Evolutionary conservation across 2,329 filamentous ascomycete species (phyloP), one percentile per base, ranked within the genome.

Genomic region (Penicillium sp.): DNA sequence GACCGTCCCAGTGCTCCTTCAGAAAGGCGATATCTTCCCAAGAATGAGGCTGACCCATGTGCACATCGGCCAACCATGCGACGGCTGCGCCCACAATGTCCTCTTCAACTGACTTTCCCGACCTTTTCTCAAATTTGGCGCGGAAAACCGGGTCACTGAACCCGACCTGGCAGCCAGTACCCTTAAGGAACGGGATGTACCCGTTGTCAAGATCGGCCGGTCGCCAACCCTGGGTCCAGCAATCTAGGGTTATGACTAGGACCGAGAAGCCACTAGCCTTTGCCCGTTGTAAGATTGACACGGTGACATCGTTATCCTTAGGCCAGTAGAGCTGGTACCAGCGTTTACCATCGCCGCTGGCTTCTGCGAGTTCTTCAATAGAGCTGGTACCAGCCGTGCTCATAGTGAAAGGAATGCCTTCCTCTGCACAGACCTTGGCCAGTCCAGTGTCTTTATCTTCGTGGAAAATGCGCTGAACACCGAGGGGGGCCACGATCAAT

Each of bases 291-390:
- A 92, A 78, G 16, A 92, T 75, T 1, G 84, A 88, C 0, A 81
- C 75, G 0, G 88, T 91, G 54, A 91, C 77, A 3, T 87, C 83
- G 52, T 91, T 82, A 54, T 85, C 82, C 21, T 80, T 75, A 0
- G 89, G 88, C 87, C 88, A 91, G 75, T 92, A 92, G 0, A 92
- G 81, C 69, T 92, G 89, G 69, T 83, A 92, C 87, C 88, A 92
- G 11, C 87, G 77, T 31, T 81, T 78, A 0, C 84, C 84, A 5
- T 82, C 74, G 0, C 82, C 82, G 50, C 81, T 85, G 0, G 85
- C 85, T 8, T 77, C 67, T 0, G 85, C 87, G 0, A 90, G 82
- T 50, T 91, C 83, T 69, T 91, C 88, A 57, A 91, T 88, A 1
- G 82, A 82, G 31, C 81, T 79, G 2, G 82, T 82, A 3, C 85